Evolutionary conservation across 2,329 filamentous ascomycete genomes (phyloP), one percentile per base, ranked within the genome.

Genomic region (Fusarium buxicola): DNA sequence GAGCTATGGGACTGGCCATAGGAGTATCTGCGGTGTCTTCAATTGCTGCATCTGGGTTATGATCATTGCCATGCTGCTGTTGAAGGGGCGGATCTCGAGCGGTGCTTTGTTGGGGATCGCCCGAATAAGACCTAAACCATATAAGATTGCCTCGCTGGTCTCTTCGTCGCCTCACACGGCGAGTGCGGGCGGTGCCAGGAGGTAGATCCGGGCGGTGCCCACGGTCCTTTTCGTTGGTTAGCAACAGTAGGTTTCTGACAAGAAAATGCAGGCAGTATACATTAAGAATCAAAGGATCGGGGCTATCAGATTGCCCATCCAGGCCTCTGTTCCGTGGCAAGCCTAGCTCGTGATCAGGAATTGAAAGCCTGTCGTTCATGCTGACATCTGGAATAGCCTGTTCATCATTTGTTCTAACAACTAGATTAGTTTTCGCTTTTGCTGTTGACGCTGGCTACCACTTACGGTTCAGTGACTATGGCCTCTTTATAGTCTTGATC

Each of bases 281-380:
- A 25, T 63, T 12, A 32, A 36, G 15, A 7, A 40, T 12, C 4
- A 60, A 4, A 21, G 45, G 36, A 28, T 62, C 59, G 1, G 58
- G 58, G 6, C 59, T 62, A 2, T 8, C 28, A 5, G 2, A 25
- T 3, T 24, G 16, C 3, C 32, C n/a, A 8, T 11, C 11, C 11
- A 9, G 16, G 2, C 0, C 6, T 1, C 10, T n/a, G 3, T 1
- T n/a, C n/a, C n/a, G n/a, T n/a, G n/a, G n/a, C 3, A 15, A 30
- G 5, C 12, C 4, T 1, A 7, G 40, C 8, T 3, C 5, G 12
- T 9, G 0, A 2, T 2, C 4, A 2, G 25, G 21, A 4, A 3
- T 31, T 15, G n/a, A 8, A 6, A 34, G 7, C 2, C 5, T 32
- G 6, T 15, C 16, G 13, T 39, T 30, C 3, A 32, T 48, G 5